Conservation (phyloP, 805 yeast species). For the Metschnikowia borealis region DNA sequence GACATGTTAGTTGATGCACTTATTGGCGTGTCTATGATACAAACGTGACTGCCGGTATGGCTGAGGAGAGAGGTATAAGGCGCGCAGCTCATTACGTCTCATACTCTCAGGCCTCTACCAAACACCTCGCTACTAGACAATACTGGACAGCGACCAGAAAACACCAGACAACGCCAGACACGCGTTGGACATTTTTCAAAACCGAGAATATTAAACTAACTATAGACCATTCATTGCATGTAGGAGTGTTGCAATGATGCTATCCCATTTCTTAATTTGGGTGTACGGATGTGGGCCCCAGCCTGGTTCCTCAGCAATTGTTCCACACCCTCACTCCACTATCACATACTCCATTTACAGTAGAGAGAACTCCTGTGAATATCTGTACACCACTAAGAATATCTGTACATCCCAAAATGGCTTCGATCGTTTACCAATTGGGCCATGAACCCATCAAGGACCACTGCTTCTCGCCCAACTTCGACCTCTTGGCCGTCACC, state of each 20-base stretch:
- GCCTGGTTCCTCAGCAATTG: background rate
- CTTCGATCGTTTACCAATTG: constrained; percentile 48
- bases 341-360: constrained; percentile 8
- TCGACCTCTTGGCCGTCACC: constrained; percentile 68
- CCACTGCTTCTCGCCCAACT: constrained; percentile 78
- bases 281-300: background rate
- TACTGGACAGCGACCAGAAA: too few species aligned
- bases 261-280: background rate
- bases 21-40: background rate
- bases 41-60: constrained; percentile 1
- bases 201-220: too few species aligned
- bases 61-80: background rate
- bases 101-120: too few species aligned
- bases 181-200: too few species aligned
- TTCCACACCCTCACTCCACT: background rate
- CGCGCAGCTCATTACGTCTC: too few species aligned
- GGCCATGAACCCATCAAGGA: constrained; percentile 87
- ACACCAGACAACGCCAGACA: too few species aligned
- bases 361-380: constrained; percentile 21
- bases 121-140: too few species aligned
- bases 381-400: background rate
- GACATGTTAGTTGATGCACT: constrained; percentile 16
- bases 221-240: too few species aligned
- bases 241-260: too few species aligned
- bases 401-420: background rate